Evolutionary conservation across 192 early-diverging fungal genomes (phyloP), one percentile per base, ranked within the genome.

Genomic region (Pecoramyces ruminantium): DNA sequence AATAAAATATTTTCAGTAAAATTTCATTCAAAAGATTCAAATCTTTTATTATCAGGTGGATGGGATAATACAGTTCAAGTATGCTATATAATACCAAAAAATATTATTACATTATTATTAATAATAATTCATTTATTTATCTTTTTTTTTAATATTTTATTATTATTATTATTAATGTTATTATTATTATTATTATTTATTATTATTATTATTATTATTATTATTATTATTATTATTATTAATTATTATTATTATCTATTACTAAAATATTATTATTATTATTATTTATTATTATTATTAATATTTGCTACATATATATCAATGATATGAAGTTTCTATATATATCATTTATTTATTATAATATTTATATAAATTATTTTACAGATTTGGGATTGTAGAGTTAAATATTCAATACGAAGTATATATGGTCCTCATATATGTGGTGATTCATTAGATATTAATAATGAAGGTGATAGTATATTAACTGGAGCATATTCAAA

Each of bases 371-470:
- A n/a, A n/a, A n/a, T n/a, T n/a, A n/a, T n/a, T n/a, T n/a, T n/a
- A n/a, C n/a, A n/a, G 84, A 86, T 90, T 38, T 90, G 89, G 89
- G 89, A 90, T 79, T 82, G 78, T 8, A 83, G 88, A 42, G 40
- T 82, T 18, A 78, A 78, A 2, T 83, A 85, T 21, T 88, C 89
- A 2, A 80, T 90, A 29, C 81, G 87, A 25, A 82, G 81, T 25
- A 87, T 90, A 78, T 90, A 87, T 79, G 86, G 87, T 11, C 89
- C 89, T 21, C 88, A 88, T 81, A 85, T 90, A 42, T 90, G 88
- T 82, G 89, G 88, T n/a, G 89, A 90, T 80, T 77, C 87, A 14
- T 77, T 90, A 29, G 88, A 89, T 83, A 83, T 89, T 40, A 81
- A 85, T n/a, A 80, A 82, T 28, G 58, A 40, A 29, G 86, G 85